Percentiles rank a stretch among this genome's conserved stretches.
phyloP scores from a whole-genome alignment of 2,329 filamentous ascomycete species.

The Xylaria digitata region DNA sequence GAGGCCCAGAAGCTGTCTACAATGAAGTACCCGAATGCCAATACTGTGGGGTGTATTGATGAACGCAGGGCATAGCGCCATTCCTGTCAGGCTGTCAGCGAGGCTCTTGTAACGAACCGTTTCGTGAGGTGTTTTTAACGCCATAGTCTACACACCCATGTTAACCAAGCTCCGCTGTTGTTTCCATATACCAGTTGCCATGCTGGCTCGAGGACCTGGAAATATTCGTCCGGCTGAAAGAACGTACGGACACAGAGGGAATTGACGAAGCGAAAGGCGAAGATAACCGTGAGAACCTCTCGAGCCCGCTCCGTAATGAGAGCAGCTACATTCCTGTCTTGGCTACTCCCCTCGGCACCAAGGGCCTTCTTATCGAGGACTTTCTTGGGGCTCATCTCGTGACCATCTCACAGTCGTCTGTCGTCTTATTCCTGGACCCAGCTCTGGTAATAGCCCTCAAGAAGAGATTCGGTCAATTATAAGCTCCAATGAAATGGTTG shows the following conservation, averaged over 20 bases:
- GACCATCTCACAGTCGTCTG: conserved; percentile 26
- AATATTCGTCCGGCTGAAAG: conserved; percentile 98
- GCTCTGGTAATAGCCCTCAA: not conserved
- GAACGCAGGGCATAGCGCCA: conserved; percentile 90
- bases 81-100: conserved; percentile 70
- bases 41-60: conserved; percentile 89
- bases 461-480: conserved; percentile 13
- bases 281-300: conserved; percentile 55
- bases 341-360: conserved; percentile 22
- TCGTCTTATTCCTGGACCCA: not conserved
- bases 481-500: conserved; percentile 31
- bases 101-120: not conserved
- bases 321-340: conserved; percentile 43
- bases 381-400: conserved; percentile 35
- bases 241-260: conserved; percentile 84
- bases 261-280: conserved; percentile 83
- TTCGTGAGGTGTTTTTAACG: not conserved
- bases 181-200: conserved; percentile 88
- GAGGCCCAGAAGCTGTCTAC: conserved; percentile 67
- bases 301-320: conserved; percentile 49
- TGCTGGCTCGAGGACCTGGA: conserved; percentile 93
- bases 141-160: conserved; percentile 76
- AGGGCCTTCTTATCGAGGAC: conserved; percentile 25
- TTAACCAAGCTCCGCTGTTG: conserved; percentile 86
- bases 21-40: conserved; percentile 77